Percentiles rank a stretch among this genome's conserved stretches.
phyloP scores from a whole-genome alignment of 352 stramenopile species.

The Phytophthora lateralis region DNA sequence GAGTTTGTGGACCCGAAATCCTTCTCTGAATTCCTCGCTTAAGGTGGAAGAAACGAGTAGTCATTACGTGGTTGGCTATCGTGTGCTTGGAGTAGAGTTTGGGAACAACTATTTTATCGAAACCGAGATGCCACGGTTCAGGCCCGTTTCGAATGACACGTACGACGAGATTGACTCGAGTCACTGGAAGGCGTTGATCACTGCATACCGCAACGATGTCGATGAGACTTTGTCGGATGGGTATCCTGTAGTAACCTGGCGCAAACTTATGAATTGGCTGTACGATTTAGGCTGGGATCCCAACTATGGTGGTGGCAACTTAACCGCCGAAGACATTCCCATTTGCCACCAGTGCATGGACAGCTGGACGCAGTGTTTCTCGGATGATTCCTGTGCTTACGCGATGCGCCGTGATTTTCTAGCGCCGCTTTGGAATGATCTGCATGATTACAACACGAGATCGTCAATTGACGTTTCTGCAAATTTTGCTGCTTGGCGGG shows the following conservation, averaged over 20 bases:
- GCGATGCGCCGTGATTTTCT: conserved; percentile 17
- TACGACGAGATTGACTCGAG: conserved; percentile 21
- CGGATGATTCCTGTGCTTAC: conserved; percentile 1
- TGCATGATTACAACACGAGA: background rate
- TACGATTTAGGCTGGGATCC: conserved; percentile 3
- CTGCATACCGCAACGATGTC: conserved; percentile 10
- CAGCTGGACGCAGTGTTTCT: conserved; percentile 9
- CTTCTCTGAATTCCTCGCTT: background rate
- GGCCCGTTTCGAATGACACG: conserved; percentile 1
- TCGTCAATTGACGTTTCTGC: conserved; percentile 19
- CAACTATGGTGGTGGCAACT: background rate
- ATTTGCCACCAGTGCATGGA: conserved; percentile 20
- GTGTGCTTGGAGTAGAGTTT: conserved; percentile 13
- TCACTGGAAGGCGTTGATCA: conserved; percentile 13
- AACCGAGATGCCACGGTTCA: conserved; percentile 24
- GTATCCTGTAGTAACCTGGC: conserved; percentile 9
- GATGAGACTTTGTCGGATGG: conserved; percentile 10
- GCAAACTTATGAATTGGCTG: conserved; percentile 16
- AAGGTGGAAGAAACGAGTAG: background rate
- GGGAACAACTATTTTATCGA: conserved; percentile 17
- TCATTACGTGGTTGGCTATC: background rate
- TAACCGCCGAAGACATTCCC: conserved; percentile 4
- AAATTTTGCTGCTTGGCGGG: conserved; percentile 1
- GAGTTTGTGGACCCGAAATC: conserved; percentile 12
- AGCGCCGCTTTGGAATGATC: background rate